Evolutionary conservation across 2,329 filamentous ascomycete genomes (phyloP), one percentile per base, ranked within the genome.

Genomic region (Penicillium sp.): DNA sequence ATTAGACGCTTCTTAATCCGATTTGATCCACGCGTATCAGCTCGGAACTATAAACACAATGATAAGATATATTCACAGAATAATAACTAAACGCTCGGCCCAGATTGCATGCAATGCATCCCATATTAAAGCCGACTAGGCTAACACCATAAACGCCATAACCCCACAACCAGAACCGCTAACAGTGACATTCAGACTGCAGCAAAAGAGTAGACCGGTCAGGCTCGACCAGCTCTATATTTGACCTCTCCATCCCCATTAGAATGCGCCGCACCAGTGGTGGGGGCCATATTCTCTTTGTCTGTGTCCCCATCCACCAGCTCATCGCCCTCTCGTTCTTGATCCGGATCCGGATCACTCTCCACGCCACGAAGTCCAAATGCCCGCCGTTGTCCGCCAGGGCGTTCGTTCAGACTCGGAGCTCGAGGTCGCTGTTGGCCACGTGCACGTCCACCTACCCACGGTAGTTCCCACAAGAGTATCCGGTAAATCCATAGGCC

Each of bases 401-500:
- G 81, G 56, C 84, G 74, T 67, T 86, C 84, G 48, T 78, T 83
- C 52, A 89, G 74, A 65, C 81, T 87, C 14, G 86, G 86, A 35
- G 84, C 85, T 60, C 84, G 78, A 6, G 87, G 87, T 59, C 84
- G 77, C 56, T 80, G 79, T 63, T 81, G 66, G 26, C 78, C 78
- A 6, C 67, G 65, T 21, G 67, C 65, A 56, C 80, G 82, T 57
- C 81, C 79, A 24, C 81, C 81, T 1, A 82, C 65, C 80, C 80
- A 83, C 9, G 83, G 74, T 3, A 83, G 58, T 56, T 84, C 81
- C 82, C 81, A 84, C 56, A 80, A 79, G 13, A 81, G 67, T 14
- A 82, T 77, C 58, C 87, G 85, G 70, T 82, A 83, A 56, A 85
- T 61, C 72, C 88, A 90, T 43, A 89, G 79, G 24, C 83, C 61